Evolutionary conservation across 176 grass and related monocot species (phyloP).

Genomic region (Neostapfia colusana): DNA sequence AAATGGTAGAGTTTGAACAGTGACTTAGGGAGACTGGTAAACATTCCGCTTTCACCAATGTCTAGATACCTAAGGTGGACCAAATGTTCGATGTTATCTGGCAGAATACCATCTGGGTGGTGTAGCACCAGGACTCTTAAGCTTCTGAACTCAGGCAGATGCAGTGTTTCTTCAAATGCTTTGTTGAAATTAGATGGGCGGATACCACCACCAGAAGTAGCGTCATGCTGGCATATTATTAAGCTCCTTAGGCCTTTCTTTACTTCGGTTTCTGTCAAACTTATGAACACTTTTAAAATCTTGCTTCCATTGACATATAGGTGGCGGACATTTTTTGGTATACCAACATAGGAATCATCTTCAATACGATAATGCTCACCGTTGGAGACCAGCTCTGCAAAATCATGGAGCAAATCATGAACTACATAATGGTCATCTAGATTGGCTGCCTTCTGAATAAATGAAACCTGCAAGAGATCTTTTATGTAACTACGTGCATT

Average conservation of each 20-base stretch:
- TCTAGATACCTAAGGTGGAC: constrained; percentile 48
- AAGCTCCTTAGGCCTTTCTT: constrained; percentile 46
- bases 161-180: constrained; percentile 12
- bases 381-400: constrained; percentile 39
- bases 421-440: constrained; percentile 37
- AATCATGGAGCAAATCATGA: constrained; percentile 59
- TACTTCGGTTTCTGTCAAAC: neutral
- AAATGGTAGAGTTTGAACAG: constrained; percentile 49
- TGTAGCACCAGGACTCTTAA: constrained; percentile 41
- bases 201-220: neutral
- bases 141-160: constrained; percentile 19
- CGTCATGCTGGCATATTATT: constrained; percentile 35
- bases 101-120: constrained; percentile 29
- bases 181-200: constrained; percentile 9
- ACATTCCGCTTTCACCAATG: neutral
- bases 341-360: constrained; percentile 19
- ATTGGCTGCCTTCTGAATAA: constrained; percentile 38
- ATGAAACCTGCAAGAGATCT: constrained; percentile 40
- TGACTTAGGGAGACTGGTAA: constrained; percentile 28
- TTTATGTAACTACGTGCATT: constrained; percentile 34
- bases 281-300: constrained; percentile 8
- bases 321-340: constrained; percentile 41
- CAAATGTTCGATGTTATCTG: constrained; percentile 31
- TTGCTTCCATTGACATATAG: constrained; percentile 46
- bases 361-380: constrained; percentile 49